Base-by-base conservation (phyloP, 148 eudicot species). In the Amaranthus cruentus region DNA sequence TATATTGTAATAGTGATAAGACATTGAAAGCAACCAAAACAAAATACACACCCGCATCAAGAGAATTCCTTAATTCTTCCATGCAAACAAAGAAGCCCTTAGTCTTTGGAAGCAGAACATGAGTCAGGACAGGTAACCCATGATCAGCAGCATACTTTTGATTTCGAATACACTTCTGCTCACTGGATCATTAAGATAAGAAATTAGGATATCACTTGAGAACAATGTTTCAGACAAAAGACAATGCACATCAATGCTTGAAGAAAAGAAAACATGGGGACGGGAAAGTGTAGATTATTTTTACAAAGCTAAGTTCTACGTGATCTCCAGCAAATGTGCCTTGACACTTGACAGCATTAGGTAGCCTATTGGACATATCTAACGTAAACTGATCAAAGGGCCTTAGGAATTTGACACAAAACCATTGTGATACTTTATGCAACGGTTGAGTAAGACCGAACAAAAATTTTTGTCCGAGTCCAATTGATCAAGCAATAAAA, bases 81-180 rank as follows among this genome's bases (percentile, higher is more conserved):
- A 90, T 64, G 78, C 91, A 90, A 75, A 90, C 82, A 77, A 64
- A 82, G 71, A 90, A 90, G 43, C 95, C 95, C 82, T 80, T 90
- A 70, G 87, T 84, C 82, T 87, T 90, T 3, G 95, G 95, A 77
- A 90, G 88, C 83, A 90, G 75, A 57, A 90, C 91, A 69, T 90
- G 83, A 75, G 83, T 84, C 76, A 90, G 47, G 64, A 81, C 80
- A 73, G 95, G 95, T 62, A 90, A 69, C 68, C 87, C 88, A 79
- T 88, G 84, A 72, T 84, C 86, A 42, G 81, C 86, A 2, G 91
- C 89, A 76, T 83, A 84, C 65, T 83, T 80, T 79, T 86, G 89
- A 76, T 85, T 88, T 71, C 74, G 80, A 51, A 68, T 76, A 79
- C 89, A 88, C 78, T 90, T 90, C 66, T 83, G 77, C 62, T 90